Base-by-base conservation (phyloP, 176 grass and related monocot genomes). In the Paspalum notatum region DNA sequence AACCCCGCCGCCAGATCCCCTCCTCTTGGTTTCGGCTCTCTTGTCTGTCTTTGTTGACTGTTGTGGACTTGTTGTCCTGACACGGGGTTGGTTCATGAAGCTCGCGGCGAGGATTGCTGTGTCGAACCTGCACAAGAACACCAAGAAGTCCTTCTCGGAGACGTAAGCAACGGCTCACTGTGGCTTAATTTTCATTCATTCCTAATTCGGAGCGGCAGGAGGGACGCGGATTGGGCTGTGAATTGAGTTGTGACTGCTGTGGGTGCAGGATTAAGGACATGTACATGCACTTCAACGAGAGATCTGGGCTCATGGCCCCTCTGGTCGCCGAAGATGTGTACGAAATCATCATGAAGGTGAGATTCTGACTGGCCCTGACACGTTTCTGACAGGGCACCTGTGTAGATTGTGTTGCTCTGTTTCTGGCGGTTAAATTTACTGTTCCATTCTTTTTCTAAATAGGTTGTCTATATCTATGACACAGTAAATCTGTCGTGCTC, bases 101-200 rank as follows among this genome's bases (percentile, higher is more conserved):
- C 95, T 98, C 6, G 95, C 95, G 3, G 95, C 95, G 32, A 91
- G 95, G 90, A 98, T 98, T 84, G 95, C 85, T 0, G 90, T 98
- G 50, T 98, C 95, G 3, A 95, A 98, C 88, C 86, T 98, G 68
- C 90, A 98, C 69, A 98, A 98, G 92, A 98, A 91, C 84, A 98
- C 95, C 14, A 95, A 84, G 65, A 98, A 98, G 79, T 91, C 80
- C 10, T 98, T 98, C 81, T 98, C 95, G 18, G 95, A 98, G 62
- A 95, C 95, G 95, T 98, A 73, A 91, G 86, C 5, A 0, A 37
- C 0, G 3, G 1, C 14, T 53, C 0, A 9, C 48, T 75, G 12
- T 40, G 2, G 9, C 10, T 76, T 16, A 50, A 38, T 65, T 68
- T 57, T 18, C 16, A 24, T 12, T 48, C 20, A 2, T 60, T 15